phyloP scores from a whole-genome alignment of 345 rosid genomes.

The Euphorbia lathyris region DNA sequence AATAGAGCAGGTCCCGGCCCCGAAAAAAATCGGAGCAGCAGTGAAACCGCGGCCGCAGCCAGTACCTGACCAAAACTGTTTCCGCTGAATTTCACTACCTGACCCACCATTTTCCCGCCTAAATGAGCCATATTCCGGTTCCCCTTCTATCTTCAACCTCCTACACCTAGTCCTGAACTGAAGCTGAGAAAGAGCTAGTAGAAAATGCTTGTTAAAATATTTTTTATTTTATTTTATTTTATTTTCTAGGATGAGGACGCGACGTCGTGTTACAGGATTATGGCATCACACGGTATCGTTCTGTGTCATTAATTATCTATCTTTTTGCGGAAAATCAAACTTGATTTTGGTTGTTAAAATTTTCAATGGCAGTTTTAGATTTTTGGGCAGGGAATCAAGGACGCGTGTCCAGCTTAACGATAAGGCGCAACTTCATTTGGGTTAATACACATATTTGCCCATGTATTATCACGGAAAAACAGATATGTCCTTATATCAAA shows the following conservation, averaged over 20 bases:
- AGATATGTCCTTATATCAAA: no score
- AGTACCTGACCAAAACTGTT: constrained; percentile 62
- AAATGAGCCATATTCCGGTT: constrained; percentile 42
- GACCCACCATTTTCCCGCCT: constrained; percentile 67
- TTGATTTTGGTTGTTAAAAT: neutral
- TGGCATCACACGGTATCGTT: neutral
- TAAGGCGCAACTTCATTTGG: constrained; percentile 5
- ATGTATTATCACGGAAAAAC: no score
- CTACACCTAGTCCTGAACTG: neutral
- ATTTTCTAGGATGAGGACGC: neutral
- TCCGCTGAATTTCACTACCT: constrained; percentile 61
- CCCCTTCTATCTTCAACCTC: neutral
- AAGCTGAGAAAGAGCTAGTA: neutral
- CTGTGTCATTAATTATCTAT: no score
- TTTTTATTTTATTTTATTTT: neutral
- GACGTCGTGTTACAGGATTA: neutral
- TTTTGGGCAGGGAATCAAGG: neutral
- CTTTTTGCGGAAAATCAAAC: neutral
- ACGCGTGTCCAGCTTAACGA: constrained; percentile 11
- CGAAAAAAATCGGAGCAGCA: constrained; percentile 69
- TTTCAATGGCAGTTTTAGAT: neutral
- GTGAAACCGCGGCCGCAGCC: constrained; percentile 75
- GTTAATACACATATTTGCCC: no score
- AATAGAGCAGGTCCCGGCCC: constrained; percentile 69
- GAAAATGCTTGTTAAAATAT: neutral